A percentile compares a stretch with the other conserved stretches of the same genome.
phyloP scores from a whole-genome alignment of 345 rosid species.

The Syzygium grande region DNA sequence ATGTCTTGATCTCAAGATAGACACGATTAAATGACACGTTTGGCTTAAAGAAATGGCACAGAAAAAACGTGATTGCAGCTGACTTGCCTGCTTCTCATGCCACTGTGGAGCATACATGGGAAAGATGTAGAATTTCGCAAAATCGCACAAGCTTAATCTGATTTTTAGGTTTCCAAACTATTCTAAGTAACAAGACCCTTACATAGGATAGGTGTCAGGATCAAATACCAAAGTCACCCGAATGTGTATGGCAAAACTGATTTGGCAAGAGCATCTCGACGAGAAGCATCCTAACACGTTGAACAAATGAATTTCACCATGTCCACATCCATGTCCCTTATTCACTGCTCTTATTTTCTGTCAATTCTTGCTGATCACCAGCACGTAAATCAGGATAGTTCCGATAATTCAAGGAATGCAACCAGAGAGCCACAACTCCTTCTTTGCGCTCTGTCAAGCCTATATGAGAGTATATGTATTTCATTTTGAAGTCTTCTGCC shows the following conservation, averaged over 20 bases:
- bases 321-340: neutral
- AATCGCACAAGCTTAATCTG: neutral
- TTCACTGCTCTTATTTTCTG: neutral
- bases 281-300: neutral
- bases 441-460: conserved; percentile 75
- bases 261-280: neutral
- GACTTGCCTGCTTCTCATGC: neutral
- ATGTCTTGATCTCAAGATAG: neutral
- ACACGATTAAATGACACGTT: neutral
- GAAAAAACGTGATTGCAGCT: neutral
- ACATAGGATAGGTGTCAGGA: neutral
- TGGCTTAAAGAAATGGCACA: neutral
- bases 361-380: neutral
- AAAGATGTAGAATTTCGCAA: neutral
- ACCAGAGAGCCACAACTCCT: conserved; percentile 78
- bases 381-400: conserved; percentile 61
- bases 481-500: conserved; percentile 78
- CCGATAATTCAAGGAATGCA: conserved; percentile 83
- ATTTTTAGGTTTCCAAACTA: neutral
- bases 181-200: neutral
- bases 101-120: neutral
- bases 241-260: neutral
- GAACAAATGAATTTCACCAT: neutral
- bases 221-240: neutral
- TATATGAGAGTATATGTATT: conserved; percentile 74